A percentile compares a stretch with the other conserved stretches of the same genome.
Evolutionary conservation across 805 yeast species (phyloP).

Genomic region (Lachancea thermotolerans): DNA sequence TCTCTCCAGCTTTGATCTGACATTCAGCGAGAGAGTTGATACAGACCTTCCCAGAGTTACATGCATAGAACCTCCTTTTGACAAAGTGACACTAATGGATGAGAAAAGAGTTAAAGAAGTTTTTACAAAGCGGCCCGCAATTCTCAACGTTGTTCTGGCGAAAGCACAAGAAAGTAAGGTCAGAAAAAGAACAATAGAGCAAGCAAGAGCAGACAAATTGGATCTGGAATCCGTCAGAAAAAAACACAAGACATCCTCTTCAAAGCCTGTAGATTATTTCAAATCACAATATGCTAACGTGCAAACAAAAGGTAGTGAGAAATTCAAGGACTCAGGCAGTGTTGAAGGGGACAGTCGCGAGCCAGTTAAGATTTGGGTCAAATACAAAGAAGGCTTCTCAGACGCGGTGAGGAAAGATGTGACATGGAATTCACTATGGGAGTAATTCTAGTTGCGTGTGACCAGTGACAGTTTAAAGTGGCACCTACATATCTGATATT

Average conservation of each 20-base stretch:
- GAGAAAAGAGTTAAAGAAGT: conserved; percentile 19
- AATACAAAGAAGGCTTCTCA: conserved; percentile 84
- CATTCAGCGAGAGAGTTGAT: conserved; percentile 32
- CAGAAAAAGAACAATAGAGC: conserved; percentile 29
- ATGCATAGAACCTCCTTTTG: conserved; percentile 26
- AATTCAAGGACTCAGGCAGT: background rate
- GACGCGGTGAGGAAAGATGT: conserved; percentile 84
- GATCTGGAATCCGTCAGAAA: conserved; percentile 18
- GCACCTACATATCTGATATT: no score
- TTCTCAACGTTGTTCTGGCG: conserved; percentile 19
- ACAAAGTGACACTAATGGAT: conserved; percentile 23
- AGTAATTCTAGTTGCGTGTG: conserved; percentile 8
- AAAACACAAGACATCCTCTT: conserved; percentile 15
- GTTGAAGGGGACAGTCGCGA: conserved; percentile 15
- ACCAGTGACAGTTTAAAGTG: background rate
- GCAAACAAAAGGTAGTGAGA: background rate
- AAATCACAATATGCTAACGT: conserved; percentile 36
- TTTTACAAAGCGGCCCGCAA: conserved; percentile 20
- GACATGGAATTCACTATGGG: conserved; percentile 62
- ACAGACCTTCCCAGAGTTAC: conserved; percentile 15
- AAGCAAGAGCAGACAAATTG: conserved; percentile 13
- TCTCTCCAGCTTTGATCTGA: conserved; percentile 36
- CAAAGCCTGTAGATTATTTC: conserved; percentile 35
- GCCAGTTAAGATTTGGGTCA: conserved; percentile 64
- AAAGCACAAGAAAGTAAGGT: conserved; percentile 28